A percentile compares a stretch with the other conserved stretches of the same genome.
Conservation (phyloP, 2,329 filamentous ascomycete genomes). For the Dichotomopilus funicola region DNA sequence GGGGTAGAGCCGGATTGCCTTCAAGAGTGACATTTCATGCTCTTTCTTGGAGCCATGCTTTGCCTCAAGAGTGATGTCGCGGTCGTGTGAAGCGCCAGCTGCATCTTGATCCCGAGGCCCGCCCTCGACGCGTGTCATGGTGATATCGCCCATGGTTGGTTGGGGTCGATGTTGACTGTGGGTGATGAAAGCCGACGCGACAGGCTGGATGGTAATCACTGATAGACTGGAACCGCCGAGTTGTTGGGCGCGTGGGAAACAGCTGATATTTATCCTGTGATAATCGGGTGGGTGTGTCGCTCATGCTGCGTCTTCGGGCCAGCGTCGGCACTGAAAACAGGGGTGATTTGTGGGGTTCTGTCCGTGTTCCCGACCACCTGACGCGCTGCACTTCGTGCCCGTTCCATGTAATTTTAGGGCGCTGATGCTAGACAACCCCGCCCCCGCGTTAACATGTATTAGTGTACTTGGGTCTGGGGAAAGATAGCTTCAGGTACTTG, state of each 20-base stretch:
- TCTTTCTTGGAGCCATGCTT: slow-evolving; percentile 36
- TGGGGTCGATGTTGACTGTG: neutral
- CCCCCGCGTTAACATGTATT: too few species aligned
- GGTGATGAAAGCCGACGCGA: neutral
- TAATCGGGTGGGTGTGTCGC: neutral
- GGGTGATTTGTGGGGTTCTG: too few species aligned
- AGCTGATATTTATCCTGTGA: neutral
- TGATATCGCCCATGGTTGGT: neutral
- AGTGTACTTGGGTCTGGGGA: too few species aligned
- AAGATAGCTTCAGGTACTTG: too few species aligned
- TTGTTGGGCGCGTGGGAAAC: neutral
- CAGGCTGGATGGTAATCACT: too few species aligned
- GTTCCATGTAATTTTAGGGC: too few species aligned
- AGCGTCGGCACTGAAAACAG: too few species aligned
- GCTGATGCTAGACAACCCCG: too few species aligned
- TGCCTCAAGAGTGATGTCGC: slow-evolving; percentile 28
- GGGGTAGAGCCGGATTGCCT: slow-evolving; percentile 38
- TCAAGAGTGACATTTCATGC: slow-evolving; percentile 35
- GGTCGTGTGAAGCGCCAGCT: neutral
- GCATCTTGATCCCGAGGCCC: neutral
- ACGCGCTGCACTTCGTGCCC: too few species aligned
- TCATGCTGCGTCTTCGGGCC: too few species aligned
- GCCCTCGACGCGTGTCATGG: neutral
- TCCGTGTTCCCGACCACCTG: too few species aligned
- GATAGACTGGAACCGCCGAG: neutral